phyloP scores from a whole-genome alignment of 169 alveolate species.

The Cryptosporidium canis region DNA sequence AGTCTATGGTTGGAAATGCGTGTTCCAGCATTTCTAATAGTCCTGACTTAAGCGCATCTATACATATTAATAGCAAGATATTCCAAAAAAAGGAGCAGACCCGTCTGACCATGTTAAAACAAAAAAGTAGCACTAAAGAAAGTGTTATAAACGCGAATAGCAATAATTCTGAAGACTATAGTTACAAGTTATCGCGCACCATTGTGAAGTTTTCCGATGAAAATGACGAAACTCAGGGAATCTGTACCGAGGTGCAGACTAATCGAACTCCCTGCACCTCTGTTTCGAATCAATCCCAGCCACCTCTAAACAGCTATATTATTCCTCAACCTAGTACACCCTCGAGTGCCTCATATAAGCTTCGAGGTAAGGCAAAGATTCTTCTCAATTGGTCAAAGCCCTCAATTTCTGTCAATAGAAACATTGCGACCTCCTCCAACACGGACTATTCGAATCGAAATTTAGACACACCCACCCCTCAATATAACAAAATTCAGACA shows the following conservation, averaged over 20 bases:
- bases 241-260: background rate
- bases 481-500: slow-evolving; percentile 4
- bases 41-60: background rate
- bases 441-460: background rate
- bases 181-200: background rate
- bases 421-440: background rate
- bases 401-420: background rate
- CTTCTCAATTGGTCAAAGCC: background rate
- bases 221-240: background rate
- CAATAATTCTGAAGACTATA: background rate
- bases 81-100: slow-evolving; percentile 5
- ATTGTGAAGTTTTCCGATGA: background rate
- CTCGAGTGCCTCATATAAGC: background rate
- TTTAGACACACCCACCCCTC: background rate
- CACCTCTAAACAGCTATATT: background rate
- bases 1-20: background rate
- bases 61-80: background rate
- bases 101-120: background rate
- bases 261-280: background rate
- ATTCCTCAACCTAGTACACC: background rate
- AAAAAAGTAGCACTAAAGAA: background rate
- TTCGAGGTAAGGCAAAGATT: background rate
- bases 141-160: background rate
- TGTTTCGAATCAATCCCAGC: background rate
- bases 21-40: slow-evolving; percentile 15